A percentile compares a stretch with the other conserved stretches of the same genome.
Evolutionary conservation across 2,329 filamentous ascomycete species (phyloP).

Genomic region (Paraphaeosphaeria minitans): DNA sequence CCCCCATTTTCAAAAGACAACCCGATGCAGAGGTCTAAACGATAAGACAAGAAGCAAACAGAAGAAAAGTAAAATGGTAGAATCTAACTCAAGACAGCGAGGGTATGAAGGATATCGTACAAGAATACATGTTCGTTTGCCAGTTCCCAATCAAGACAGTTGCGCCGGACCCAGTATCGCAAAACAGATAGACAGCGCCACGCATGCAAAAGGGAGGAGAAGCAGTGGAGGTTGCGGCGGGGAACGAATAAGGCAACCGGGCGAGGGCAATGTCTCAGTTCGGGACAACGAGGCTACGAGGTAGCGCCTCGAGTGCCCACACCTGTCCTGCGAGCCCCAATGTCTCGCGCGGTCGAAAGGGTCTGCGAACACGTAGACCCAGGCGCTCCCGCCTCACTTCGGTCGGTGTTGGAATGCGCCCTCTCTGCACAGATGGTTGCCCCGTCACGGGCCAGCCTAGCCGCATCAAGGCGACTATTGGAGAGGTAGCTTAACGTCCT

Average conservation of each 20-base stretch:
- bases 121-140: neutral
- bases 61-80: neutral
- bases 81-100: conserved; percentile 15
- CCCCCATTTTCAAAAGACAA: neutral
- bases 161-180: neutral
- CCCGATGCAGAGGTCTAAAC: conserved; percentile 6
- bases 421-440: conserved; percentile 13
- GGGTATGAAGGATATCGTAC: conserved; percentile 24
- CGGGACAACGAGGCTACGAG: conserved; percentile 12
- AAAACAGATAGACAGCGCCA: conserved; percentile 6
- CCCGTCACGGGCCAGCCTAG: conserved; percentile 20
- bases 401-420: conserved; percentile 4
- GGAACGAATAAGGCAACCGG: conserved; percentile 13
- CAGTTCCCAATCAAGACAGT: neutral
- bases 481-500: conserved; percentile 75
- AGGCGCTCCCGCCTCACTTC: conserved; percentile 13
- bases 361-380: conserved; percentile 8
- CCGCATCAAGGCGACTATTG: conserved; percentile 54
- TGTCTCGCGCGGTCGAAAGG: conserved; percentile 1
- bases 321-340: neutral
- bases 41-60: neutral
- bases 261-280: conserved; percentile 10
- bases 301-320: conserved; percentile 1
- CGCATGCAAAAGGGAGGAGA: neutral
- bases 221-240: neutral